These are phyloP conservation scores for Keithomyces neogunnii DNA, from an alignment of 2,329 filamentous ascomycete genomes.

Conservation along the genomic window DNA sequence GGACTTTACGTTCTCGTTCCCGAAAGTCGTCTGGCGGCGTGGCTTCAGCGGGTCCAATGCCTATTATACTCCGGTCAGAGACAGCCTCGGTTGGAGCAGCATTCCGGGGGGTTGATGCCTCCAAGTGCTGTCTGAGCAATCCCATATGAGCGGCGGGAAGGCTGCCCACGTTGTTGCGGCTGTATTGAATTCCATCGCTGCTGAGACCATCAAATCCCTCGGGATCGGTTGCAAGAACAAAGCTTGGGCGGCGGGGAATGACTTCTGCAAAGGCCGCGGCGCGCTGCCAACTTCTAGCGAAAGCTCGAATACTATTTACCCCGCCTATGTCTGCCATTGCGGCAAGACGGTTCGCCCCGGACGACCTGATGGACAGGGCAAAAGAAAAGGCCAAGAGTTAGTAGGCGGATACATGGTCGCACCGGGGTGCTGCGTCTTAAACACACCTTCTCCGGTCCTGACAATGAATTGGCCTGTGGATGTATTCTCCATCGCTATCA, in stretches of 20 bases:
- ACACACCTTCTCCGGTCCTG: conserved; percentile 22
- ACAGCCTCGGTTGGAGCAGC: not conserved
- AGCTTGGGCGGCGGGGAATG: conserved; percentile 68
- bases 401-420: not conserved
- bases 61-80: not conserved
- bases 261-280: conserved; percentile 85
- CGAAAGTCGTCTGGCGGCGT: conserved; percentile 18
- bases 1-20: conserved; percentile 32
- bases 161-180: conserved; percentile 30
- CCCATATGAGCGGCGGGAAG: conserved; percentile 27
- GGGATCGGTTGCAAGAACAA: conserved; percentile 56
- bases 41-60: not conserved
- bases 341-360: conserved; percentile 47
- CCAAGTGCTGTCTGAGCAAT: conserved; percentile 45
- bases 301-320: conserved; percentile 89
- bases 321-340: conserved; percentile 68
- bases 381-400: not conserved
- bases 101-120: conserved; percentile 24
- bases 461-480: conserved; percentile 16
- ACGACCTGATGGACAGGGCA: conserved; percentile 36
- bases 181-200: conserved; percentile 29
- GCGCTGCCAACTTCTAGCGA: conserved; percentile 85
- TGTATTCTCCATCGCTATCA: conserved; percentile 27
- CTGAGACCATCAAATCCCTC: conserved; percentile 7
- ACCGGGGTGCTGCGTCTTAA: not conserved